phyloP scores from a whole-genome alignment of 2,329 filamentous ascomycete species.

The Penicillium palitans region DNA sequence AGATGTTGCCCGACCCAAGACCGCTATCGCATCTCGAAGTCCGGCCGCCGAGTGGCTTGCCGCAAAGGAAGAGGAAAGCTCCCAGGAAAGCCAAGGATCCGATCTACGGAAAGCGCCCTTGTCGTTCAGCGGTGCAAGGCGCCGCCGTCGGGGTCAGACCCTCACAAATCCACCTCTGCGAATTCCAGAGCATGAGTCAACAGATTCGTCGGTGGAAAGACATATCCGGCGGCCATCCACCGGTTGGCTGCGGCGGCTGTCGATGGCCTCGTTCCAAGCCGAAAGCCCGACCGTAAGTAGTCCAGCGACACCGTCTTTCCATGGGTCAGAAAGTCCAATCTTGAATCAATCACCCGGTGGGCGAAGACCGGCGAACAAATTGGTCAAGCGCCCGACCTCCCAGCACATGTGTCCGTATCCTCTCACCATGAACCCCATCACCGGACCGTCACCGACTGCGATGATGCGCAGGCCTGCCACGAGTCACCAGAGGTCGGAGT shows the following conservation, averaged over 20 bases:
- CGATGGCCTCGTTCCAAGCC: slow-evolving; percentile 50
- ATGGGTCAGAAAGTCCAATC: slow-evolving; percentile 55
- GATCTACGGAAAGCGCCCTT: slow-evolving; percentile 27
- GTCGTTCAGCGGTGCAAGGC: slow-evolving; percentile 32
- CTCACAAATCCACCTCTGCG: slow-evolving; percentile 34
- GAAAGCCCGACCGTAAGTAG: slow-evolving; percentile 51
- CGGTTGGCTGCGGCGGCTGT: slow-evolving; percentile 60
- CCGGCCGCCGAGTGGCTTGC: slow-evolving; percentile 17
- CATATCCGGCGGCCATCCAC: slow-evolving; percentile 44
- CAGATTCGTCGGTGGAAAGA: slow-evolving; percentile 15
- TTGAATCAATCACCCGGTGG: slow-evolving; percentile 36
- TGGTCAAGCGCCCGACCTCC: slow-evolving; percentile 63
- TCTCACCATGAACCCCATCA: slow-evolving; percentile 27
- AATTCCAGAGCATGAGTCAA: slow-evolving; percentile 28
- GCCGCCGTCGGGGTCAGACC: slow-evolving; percentile 41
- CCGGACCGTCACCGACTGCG: slow-evolving; percentile 44
- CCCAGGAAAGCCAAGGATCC: slow-evolving; percentile 13
- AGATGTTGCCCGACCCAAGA: slow-evolving; percentile 20
- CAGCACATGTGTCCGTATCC: slow-evolving; percentile 43
- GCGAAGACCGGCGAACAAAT: slow-evolving; percentile 53
- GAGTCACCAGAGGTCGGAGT: slow-evolving; percentile 62
- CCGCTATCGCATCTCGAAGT: slow-evolving; percentile 22
- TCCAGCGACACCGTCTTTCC: slow-evolving; percentile 55
- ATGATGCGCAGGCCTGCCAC: slow-evolving; percentile 60
- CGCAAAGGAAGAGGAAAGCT: slow-evolving; percentile 17